These are phyloP conservation scores for Rhynchosporium graminicola DNA, from an alignment of 2,329 filamentous ascomycete species.

Conservation along the genomic window DNA sequence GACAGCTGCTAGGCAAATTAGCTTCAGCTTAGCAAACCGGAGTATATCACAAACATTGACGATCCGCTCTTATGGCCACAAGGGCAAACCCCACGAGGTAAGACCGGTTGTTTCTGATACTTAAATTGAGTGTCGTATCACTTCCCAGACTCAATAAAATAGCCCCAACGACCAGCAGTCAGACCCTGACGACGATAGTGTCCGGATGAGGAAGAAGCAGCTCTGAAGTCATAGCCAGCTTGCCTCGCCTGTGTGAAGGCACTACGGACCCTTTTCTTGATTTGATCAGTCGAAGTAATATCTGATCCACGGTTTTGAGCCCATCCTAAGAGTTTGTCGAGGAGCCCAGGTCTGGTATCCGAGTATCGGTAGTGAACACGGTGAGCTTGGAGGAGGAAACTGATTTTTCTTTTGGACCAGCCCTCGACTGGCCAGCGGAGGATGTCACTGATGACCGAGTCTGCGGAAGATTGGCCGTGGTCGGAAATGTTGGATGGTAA, in stretches of 20 bases:
- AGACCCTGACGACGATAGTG: not conserved
- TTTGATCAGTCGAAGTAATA: not conserved
- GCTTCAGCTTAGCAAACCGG: no score
- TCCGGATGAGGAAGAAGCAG: not conserved
- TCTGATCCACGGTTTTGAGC: not conserved
- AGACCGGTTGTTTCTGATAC: no score
- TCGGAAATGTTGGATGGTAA: not conserved
- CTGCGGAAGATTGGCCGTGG: not conserved
- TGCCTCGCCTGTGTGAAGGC: not conserved
- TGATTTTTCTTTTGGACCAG: not conserved
- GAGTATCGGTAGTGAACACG: not conserved
- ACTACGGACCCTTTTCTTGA: not conserved
- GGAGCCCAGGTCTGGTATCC: not conserved
- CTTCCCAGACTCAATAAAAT: no score
- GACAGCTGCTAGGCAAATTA: no score
- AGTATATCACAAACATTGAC: no score
- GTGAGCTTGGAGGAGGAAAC: not conserved
- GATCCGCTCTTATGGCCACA: no score
- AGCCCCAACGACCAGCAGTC: no score
- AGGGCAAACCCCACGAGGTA: no score
- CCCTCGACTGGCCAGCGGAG: constrained; percentile 6
- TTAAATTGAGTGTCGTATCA: no score
- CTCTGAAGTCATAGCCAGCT: not conserved
- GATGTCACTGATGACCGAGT: not conserved
- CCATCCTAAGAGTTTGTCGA: not conserved